These are phyloP conservation scores for Sarocladium brachiariae DNA, from an alignment of 2,329 filamentous ascomycete genomes.

Conservation along the genomic window DNA sequence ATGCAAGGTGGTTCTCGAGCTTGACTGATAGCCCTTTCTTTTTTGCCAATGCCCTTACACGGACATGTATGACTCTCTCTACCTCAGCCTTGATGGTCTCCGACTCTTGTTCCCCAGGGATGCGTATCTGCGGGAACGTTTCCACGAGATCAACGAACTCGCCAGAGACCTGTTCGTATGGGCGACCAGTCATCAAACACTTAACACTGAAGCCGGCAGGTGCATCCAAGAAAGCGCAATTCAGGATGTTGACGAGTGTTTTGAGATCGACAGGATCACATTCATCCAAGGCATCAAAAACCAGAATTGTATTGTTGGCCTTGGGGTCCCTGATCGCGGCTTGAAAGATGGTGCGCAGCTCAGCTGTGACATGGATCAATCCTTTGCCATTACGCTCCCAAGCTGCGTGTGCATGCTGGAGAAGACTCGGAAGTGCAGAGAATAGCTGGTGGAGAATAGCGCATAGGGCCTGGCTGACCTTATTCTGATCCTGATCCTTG, in stretches of 20 bases:
- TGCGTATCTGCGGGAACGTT: slow-evolving; percentile 22
- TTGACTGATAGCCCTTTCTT: slow-evolving; percentile 14
- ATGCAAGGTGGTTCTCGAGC: slow-evolving; percentile 15
- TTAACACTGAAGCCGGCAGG: slow-evolving; percentile 21
- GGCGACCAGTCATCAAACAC: slow-evolving; percentile 28
- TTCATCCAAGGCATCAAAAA: slow-evolving; percentile 36
- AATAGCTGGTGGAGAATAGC: slow-evolving; percentile 33
- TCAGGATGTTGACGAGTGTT: slow-evolving; percentile 15
- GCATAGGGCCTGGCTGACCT: slow-evolving; percentile 22
- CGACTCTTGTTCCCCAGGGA: slow-evolving; percentile 29
- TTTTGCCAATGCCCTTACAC: slow-evolving; percentile 16
- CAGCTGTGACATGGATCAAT: slow-evolving; percentile 17
- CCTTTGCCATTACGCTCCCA: slow-evolving; percentile 15
- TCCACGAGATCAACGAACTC: slow-evolving; percentile 14
- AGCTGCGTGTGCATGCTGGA: slow-evolving; percentile 16
- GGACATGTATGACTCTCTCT: slow-evolving; percentile 24
- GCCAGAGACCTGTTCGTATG: slow-evolving; percentile 19
- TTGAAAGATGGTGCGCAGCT: slow-evolving; percentile 26
- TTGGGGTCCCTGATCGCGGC: slow-evolving; percentile 10
- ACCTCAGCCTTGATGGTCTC: slow-evolving; percentile 28
- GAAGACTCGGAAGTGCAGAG: slow-evolving; percentile 14
- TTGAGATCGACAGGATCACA: slow-evolving; percentile 17
- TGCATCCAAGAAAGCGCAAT: slow-evolving; percentile 16
- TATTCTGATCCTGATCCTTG: slow-evolving; percentile 31
- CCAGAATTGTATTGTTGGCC: slow-evolving; percentile 22